Percentiles rank a stretch among this genome's conserved stretches.
These are phyloP conservation scores for Aspergillus egyptiacus DNA, from an alignment of 495 filamentous ascomycete genomes.

Conservation along the genomic window DNA sequence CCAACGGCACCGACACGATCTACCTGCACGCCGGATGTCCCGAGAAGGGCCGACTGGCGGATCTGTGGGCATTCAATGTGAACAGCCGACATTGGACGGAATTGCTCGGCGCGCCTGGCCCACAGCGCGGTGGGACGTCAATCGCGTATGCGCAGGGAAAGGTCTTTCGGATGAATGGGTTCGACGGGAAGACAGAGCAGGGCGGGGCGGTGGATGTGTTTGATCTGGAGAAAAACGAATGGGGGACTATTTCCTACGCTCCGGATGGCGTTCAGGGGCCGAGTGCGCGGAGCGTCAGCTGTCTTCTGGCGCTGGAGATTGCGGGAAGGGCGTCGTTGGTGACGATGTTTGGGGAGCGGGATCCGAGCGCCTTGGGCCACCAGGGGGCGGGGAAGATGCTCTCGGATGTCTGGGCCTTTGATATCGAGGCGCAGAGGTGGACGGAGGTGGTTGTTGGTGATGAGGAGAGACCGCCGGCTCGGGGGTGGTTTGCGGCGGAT, in stretches of 20 bases:
- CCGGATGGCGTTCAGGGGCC: slow-evolving; percentile 38
- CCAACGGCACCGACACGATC: slow-evolving; percentile 48
- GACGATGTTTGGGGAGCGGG: slow-evolving; percentile 61
- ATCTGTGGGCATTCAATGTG: slow-evolving; percentile 70
- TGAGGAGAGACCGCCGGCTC: slow-evolving; percentile 27
- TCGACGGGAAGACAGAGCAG: slow-evolving; percentile 57
- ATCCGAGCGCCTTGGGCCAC: slow-evolving; percentile 56
- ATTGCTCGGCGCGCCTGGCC: slow-evolving; percentile 54
- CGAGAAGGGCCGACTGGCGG: slow-evolving; percentile 49
- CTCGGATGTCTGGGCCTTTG: slow-evolving; percentile 69
- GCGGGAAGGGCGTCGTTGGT: slow-evolving; percentile 54
- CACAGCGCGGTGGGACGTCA: slow-evolving; percentile 55
- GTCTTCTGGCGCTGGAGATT: slow-evolving; percentile 41
- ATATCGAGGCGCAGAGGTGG: slow-evolving; percentile 51
- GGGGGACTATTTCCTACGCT: slow-evolving; percentile 42
- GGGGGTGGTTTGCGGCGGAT: slow-evolving; percentile 45
- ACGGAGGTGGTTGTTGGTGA: slow-evolving; percentile 40
- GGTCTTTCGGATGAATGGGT: slow-evolving; percentile 70
- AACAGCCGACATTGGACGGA: slow-evolving; percentile 53
- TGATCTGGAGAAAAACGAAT: slow-evolving; percentile 25
- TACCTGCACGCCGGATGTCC: slow-evolving; percentile 70
- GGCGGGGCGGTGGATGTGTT: slow-evolving; percentile 61
- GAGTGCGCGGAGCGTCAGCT: slow-evolving; percentile 40
- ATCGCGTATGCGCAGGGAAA: slow-evolving; percentile 51
- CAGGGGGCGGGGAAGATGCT: slow-evolving; percentile 63